phyloP scores from a whole-genome alignment of 208 protist genomes.

The Crithidia sp. region DNA sequence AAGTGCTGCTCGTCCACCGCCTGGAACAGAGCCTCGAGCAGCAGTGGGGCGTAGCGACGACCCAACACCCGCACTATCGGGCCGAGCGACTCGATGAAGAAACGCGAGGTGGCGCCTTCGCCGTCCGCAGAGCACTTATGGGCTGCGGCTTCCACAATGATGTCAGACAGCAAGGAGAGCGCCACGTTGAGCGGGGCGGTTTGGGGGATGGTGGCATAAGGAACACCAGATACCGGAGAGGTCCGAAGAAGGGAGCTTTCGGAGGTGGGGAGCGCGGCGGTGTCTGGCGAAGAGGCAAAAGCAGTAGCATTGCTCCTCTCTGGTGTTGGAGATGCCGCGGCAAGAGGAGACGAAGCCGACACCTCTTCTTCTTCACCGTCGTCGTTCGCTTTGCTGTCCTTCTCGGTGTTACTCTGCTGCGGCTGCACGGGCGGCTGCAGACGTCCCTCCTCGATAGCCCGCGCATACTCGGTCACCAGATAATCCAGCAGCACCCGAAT shows the following conservation, averaged over 20 bases:
- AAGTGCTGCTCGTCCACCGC: slow-evolving; percentile 76
- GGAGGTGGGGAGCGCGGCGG: not conserved
- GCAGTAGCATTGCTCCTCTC: no score
- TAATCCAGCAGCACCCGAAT: slow-evolving; percentile 63
- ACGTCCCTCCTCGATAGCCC: slow-evolving; percentile 18
- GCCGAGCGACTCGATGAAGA: slow-evolving; percentile 56
- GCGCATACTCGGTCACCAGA: slow-evolving; percentile 33
- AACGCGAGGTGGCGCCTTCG: slow-evolving; percentile 73
- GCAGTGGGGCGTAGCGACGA: slow-evolving; percentile 34
- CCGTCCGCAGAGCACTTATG: slow-evolving; percentile 50
- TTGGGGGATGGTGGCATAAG: slow-evolving; percentile 12
- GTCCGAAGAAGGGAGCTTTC: not conserved
- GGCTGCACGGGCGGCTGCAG: not conserved
- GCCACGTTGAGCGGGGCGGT: slow-evolving; percentile 49
- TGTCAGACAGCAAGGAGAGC: slow-evolving; percentile 64
- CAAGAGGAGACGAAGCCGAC: no score
- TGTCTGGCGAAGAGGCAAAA: no score
- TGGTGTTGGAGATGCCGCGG: not conserved
- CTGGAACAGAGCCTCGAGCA: slow-evolving; percentile 63
- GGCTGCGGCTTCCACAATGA: slow-evolving; percentile 64
- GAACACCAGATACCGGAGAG: not conserved
- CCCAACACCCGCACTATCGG: slow-evolving; percentile 47
- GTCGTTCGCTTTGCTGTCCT: not conserved
- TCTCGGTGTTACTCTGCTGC: not conserved
- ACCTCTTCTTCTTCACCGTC: not conserved